Conservation (phyloP, 2,329 filamentous ascomycete genomes). For the Cytospora mali region DNA sequence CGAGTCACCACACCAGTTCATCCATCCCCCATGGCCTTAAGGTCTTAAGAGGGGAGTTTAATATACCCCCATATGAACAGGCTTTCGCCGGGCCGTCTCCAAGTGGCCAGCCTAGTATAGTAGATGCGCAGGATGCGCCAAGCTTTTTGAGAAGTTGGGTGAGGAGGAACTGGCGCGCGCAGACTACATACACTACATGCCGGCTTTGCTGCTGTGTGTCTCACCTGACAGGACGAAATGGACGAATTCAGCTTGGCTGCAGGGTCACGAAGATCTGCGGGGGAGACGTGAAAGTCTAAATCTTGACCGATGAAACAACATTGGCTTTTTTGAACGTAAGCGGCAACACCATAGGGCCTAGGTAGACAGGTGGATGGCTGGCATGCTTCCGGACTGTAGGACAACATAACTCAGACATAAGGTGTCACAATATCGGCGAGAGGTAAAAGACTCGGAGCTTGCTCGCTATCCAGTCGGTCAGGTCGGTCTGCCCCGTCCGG, state of each 20-base stretch:
- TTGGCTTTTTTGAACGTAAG: neutral
- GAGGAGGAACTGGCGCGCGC: no score
- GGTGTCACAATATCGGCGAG: constrained; percentile 6
- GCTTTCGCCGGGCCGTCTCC: no score
- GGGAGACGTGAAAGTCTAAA: neutral
- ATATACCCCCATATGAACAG: no score
- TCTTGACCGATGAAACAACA: neutral
- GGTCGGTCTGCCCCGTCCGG: no score
- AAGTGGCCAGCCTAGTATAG: no score
- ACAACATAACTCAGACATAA: no score
- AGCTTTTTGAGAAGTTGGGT: no score
- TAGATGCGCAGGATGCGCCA: no score
- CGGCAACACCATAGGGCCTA: neutral
- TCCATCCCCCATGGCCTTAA: no score
- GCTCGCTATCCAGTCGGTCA: constrained; percentile 5
- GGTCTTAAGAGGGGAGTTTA: no score
- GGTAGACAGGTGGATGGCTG: neutral
- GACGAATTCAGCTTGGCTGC: neutral
- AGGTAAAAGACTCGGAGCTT: constrained; percentile 5
- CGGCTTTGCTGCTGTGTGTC: neutral
- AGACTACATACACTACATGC: neutral
- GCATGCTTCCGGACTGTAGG: neutral
- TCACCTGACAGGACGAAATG: neutral
- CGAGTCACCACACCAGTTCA: constrained; percentile 10
- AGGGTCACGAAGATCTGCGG: neutral